Percentiles rank a stretch among this genome's conserved stretches.
These are phyloP conservation scores for Creolimax fragrantissima DNA, from an alignment of 78 protist species.

Conservation along the genomic window DNA sequence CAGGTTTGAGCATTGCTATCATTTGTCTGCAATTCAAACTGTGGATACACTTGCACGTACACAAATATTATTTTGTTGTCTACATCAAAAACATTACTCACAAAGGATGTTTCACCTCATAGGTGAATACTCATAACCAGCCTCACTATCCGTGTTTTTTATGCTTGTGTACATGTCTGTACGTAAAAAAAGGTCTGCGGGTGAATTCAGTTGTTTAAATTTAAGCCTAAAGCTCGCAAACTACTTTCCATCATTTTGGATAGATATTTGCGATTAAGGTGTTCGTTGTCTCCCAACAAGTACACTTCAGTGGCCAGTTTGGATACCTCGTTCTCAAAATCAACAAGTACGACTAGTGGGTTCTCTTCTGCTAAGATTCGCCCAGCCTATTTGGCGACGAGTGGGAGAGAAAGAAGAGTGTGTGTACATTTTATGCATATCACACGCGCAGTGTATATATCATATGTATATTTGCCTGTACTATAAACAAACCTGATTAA, in stretches of 20 bases:
- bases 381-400: background rate
- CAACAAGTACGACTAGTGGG: background rate
- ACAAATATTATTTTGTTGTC: background rate
- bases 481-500: background rate
- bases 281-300: background rate
- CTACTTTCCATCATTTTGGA: background rate
- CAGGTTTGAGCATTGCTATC: background rate
- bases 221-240: background rate
- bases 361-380: background rate
- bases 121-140: no score
- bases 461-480: background rate
- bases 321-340: background rate
- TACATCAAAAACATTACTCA: background rate
- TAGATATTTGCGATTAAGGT: background rate
- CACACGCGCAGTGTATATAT: background rate
- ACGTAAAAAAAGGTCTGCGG: no score
- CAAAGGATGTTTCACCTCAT: background rate
- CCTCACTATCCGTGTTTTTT: background rate
- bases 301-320: background rate
- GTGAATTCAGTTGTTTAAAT: background rate
- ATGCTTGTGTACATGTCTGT: no score
- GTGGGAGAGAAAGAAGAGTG: background rate
- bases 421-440: background rate
- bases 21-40: background rate
- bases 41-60: background rate